Evolutionary conservation across 169 alveolate species (phyloP).

Genomic region (Plasmodium vivax): DNA sequence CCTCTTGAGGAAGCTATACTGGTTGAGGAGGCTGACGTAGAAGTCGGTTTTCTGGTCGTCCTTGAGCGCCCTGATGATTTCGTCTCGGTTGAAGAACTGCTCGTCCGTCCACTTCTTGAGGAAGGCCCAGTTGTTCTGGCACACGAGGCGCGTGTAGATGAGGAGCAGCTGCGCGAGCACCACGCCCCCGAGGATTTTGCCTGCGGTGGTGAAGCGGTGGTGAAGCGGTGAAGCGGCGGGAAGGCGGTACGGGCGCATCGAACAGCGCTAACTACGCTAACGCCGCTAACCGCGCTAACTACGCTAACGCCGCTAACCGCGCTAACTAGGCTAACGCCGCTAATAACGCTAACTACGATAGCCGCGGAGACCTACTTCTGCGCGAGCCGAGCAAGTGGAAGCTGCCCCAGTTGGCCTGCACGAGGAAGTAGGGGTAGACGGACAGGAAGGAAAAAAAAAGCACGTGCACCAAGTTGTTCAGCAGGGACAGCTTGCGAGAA

Average conservation of each 20-base stretch:
- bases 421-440: slow-evolving; percentile 51
- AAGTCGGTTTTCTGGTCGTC: slow-evolving; percentile 50
- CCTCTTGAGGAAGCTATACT: slow-evolving; percentile 46
- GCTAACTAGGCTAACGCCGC: background rate
- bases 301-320: background rate
- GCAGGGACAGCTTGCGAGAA: slow-evolving; percentile 20
- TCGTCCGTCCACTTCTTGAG: slow-evolving; percentile 72
- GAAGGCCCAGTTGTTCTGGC: slow-evolving; percentile 52
- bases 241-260: too few species aligned
- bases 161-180: slow-evolving; percentile 45
- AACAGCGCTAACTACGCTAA: background rate
- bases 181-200: slow-evolving; percentile 41
- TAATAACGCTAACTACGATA: background rate
- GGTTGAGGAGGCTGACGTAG: slow-evolving; percentile 65
- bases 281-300: background rate
- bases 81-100: slow-evolving; percentile 58
- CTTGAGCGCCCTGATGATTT: slow-evolving; percentile 31
- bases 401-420: slow-evolving; percentile 75
- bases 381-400: slow-evolving; percentile 53
- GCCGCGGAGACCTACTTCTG: background rate
- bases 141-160: slow-evolving; percentile 44
- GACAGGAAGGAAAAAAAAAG: slow-evolving; percentile 52
- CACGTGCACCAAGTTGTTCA: slow-evolving; percentile 42
- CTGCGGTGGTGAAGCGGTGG: background rate
- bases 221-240: background rate